These are phyloP conservation scores for Calocera cornea DNA, from an alignment of 768 basidiomycete species.

Conservation along the genomic window DNA sequence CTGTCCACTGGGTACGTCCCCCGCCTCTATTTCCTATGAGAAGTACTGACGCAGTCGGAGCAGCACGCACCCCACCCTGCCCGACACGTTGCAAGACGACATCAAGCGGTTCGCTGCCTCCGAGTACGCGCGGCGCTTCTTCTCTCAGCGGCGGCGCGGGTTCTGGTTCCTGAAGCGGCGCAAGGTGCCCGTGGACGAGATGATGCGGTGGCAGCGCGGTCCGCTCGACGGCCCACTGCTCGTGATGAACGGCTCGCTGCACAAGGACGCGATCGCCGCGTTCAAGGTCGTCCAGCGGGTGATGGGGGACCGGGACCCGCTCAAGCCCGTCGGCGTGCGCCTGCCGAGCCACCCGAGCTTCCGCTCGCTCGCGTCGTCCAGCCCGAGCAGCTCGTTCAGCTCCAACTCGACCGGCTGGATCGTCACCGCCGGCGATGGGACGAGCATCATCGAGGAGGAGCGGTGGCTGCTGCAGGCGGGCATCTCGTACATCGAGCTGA, in stretches of 20 bases:
- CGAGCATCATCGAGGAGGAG: slow-evolving; percentile 53
- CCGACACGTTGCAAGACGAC: slow-evolving; percentile 65
- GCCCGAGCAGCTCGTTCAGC: slow-evolving; percentile 26
- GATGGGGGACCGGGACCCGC: slow-evolving; percentile 84
- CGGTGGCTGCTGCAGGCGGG: slow-evolving; percentile 75
- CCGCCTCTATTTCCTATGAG: slow-evolving; percentile 6
- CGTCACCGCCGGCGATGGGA: slow-evolving; percentile 16
- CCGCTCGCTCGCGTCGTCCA: slow-evolving; percentile 8
- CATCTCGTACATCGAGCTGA: slow-evolving; percentile 62
- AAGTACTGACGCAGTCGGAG: slow-evolving; percentile 13
- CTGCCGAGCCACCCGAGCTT: slow-evolving; percentile 15
- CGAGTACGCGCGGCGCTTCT: slow-evolving; percentile 75
- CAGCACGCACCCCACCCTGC: slow-evolving; percentile 65
- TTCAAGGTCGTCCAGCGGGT: slow-evolving; percentile 86
- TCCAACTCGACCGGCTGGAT: slow-evolving; percentile 25
- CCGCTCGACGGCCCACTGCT: slow-evolving; percentile 65
- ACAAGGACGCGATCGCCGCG: slow-evolving; percentile 64
- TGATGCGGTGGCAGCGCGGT: slow-evolving; percentile 80
- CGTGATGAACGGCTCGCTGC: slow-evolving; percentile 46
- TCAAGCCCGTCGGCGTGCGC: slow-evolving; percentile 39
- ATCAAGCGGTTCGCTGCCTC: slow-evolving; percentile 79
- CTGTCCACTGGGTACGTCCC: slow-evolving; percentile 51
- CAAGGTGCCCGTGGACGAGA: slow-evolving; percentile 59
- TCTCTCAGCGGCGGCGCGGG: slow-evolving; percentile 79
- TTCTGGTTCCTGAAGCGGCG: slow-evolving; percentile 63